Conservation (phyloP, 2,329 filamentous ascomycete species). For the Claviceps spartinae region DNA sequence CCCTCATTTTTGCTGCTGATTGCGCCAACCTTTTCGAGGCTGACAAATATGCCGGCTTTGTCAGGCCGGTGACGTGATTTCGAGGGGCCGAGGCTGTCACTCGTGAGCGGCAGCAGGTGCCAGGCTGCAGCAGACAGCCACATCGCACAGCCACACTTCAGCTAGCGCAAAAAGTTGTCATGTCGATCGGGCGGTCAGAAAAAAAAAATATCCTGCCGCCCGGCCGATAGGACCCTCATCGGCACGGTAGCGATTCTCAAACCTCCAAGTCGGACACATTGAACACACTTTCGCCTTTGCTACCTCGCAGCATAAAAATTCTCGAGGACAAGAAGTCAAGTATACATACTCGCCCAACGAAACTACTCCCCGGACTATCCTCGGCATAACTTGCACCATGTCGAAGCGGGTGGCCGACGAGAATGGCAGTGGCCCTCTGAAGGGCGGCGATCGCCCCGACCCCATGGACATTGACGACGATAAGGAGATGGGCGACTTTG, state of each 20-base stretch:
- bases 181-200: conserved; percentile 4
- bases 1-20: too few species aligned
- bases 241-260: not conserved
- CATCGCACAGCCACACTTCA: conserved; percentile 1
- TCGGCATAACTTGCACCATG: conserved; percentile 25
- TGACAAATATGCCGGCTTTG: not conserved
- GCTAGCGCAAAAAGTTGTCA: conserved; percentile 2
- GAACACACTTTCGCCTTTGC: not conserved
- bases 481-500: conserved; percentile 65
- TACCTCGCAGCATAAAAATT: too few species aligned
- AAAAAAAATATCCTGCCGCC: conserved; percentile 1
- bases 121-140: not conserved
- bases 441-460: conserved; percentile 47
- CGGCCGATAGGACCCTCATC: conserved; percentile 1
- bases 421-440: conserved; percentile 36
- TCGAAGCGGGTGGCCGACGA: conserved; percentile 43
- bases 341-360: too few species aligned
- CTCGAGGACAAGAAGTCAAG: too few species aligned
- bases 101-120: too few species aligned
- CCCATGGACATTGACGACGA: conserved; percentile 49
- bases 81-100: not conserved
- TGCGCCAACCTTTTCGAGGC: not conserved
- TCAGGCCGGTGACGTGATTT: conserved; percentile 5
- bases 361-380: too few species aligned
- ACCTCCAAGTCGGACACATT: not conserved